Conservation (phyloP, 176 grass and related monocot species). For the Oropetium thomaeum region DNA sequence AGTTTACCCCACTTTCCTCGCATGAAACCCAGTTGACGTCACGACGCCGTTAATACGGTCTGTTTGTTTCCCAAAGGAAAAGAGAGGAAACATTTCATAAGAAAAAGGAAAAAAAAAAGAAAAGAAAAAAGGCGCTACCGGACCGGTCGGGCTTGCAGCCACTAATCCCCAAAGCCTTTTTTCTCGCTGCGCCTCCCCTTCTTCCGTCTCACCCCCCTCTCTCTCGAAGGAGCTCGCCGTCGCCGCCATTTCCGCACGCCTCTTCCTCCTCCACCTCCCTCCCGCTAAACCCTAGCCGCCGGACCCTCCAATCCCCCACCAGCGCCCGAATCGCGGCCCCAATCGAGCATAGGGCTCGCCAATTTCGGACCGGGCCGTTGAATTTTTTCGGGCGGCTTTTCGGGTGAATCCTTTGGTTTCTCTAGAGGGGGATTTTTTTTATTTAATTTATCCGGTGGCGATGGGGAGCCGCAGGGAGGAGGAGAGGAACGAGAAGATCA, state of each 20-base stretch:
- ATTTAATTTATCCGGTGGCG: conserved; percentile 6
- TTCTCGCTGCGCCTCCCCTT: conserved; percentile 36
- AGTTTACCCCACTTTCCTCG: not conserved
- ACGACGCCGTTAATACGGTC: conserved; percentile 29
- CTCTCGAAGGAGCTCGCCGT: conserved; percentile 31
- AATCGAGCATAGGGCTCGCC: conserved; percentile 42
- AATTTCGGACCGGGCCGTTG: not conserved
- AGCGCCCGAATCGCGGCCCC: conserved; percentile 28
- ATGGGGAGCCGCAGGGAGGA: conserved; percentile 93
- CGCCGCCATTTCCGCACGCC: conserved; percentile 41
- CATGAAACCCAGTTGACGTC: conserved; percentile 14
- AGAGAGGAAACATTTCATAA: not conserved
- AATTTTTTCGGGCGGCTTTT: not conserved
- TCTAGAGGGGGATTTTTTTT: conserved; percentile 1
- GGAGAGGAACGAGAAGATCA: conserved; percentile 98
- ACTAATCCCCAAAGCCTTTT: conserved; percentile 51
- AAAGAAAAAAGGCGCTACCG: not conserved
- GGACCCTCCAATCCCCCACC: conserved; percentile 29
- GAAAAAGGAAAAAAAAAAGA: not conserved
- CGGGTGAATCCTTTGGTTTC: not conserved
- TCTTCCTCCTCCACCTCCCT: conserved; percentile 17
- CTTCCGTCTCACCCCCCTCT: conserved; percentile 14
- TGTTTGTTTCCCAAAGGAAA: not conserved
- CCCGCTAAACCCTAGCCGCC: conserved; percentile 63
- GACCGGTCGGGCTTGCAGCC: conserved; percentile 42